Conservation (phyloP, 1,284 basidiomycete species). For the Rhodotorula mucilaginosa region DNA sequence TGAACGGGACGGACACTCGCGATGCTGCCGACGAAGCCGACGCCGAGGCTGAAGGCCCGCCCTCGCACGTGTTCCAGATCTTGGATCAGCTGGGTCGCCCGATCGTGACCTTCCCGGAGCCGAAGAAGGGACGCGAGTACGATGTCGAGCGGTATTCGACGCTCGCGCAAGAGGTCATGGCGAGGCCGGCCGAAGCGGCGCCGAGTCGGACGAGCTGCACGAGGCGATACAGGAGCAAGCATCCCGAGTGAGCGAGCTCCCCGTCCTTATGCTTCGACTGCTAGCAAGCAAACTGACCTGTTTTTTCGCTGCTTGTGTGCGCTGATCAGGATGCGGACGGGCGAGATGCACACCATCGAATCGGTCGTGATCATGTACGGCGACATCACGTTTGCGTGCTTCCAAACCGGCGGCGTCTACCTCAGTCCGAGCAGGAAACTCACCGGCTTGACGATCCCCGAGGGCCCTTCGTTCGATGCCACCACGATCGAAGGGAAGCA, state of each 20-base stretch:
- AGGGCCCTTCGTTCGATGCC: background rate
- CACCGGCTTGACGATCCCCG: slow-evolving; percentile 13
- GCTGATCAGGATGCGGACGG: slow-evolving; percentile 31
- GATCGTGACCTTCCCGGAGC: slow-evolving; percentile 77
- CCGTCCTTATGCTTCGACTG: background rate
- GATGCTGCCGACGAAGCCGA: background rate
- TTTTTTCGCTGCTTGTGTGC: background rate
- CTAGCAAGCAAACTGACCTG: too few relatives aligned
- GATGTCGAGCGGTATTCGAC: slow-evolving; percentile 76
- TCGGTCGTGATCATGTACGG: slow-evolving; percentile 44
- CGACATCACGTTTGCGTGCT: slow-evolving; percentile 43
- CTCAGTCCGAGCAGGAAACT: slow-evolving; percentile 26
- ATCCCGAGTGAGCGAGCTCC: slow-evolving; percentile 53
- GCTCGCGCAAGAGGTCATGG: slow-evolving; percentile 74
- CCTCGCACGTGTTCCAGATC: slow-evolving; percentile 73
- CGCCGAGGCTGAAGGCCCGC: slow-evolving; percentile 42
- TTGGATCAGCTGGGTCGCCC: slow-evolving; percentile 61
- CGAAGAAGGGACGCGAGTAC: slow-evolving; percentile 49
- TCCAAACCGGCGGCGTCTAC: slow-evolving; percentile 42
- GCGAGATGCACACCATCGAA: slow-evolving; percentile 41
- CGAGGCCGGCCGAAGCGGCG: slow-evolving; percentile 55
- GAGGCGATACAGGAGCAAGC: slow-evolving; percentile 78
- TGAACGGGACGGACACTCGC: slow-evolving; percentile 11
- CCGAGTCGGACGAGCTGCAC: slow-evolving; percentile 90
- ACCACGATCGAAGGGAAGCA: background rate